Base-by-base conservation (phyloP, 148 eudicot genomes). In the Polygonum aviculare region DNA sequence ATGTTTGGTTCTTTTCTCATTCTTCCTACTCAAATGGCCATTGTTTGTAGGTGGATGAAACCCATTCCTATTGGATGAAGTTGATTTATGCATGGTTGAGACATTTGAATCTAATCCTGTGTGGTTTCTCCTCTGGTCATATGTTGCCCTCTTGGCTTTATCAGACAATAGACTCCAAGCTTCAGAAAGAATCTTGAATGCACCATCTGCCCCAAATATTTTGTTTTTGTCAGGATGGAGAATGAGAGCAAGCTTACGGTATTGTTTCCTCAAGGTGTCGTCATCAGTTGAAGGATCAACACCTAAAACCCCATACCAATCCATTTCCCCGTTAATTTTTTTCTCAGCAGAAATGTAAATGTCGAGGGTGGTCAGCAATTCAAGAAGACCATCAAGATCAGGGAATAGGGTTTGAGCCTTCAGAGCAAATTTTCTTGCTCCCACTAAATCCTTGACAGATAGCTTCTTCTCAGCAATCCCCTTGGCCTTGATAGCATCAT, bases 161-260 rank as follows among this genome's bases (percentile, higher is more conserved):
- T 91, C 87, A 38, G 90, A 86, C 74, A 89, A 76, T 26, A 91
- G 74, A 79, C 86, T 82, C 91, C 91, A 87, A 36, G 91, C 93
- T 81, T 89, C 82, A 45, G 88, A 83, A 38, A 91, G 78, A 55
- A 91, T 82, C 80, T 83, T 82, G 51, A 89, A 89, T 1, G 96
- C 96, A 33, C 90, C 91, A 41, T 86, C 91, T n/a, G 93, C 89
- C 76, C 96, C 96, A 79, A 85, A 88, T 35, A 88, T 80, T 76
- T 89, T 86, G 80, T 86, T 91, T 79, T 91, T 91, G 76, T 91
- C 93, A 16, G 96, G 91, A 75, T 91, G 91, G 75, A 87, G 89
- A 70, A 74, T 76, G 15, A 86, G 85, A 65, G 91, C 93, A 75
- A 86, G 86, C 78, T 83, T 85, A 76, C 86, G 81, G 77, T 89